phyloP scores from a whole-genome alignment of 495 filamentous ascomycete genomes.

The Aeminium ludgeri region DNA sequence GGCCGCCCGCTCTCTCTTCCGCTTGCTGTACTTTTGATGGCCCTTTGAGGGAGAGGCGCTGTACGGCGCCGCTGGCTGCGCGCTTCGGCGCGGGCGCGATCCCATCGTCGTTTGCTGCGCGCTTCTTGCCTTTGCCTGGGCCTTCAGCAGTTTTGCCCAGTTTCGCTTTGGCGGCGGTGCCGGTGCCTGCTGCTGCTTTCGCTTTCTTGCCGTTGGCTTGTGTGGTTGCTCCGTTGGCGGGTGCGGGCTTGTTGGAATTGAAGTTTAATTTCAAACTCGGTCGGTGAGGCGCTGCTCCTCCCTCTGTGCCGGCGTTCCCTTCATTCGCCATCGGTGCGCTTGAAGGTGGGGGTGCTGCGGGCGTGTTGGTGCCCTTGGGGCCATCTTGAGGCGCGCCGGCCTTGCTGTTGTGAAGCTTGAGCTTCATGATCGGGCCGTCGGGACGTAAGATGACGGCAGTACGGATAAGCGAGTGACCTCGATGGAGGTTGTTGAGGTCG shows the following conservation, averaged over 20 bases:
- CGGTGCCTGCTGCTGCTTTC: neutral
- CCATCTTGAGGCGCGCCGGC: conserved; percentile 14
- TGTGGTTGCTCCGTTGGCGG: conserved; percentile 8
- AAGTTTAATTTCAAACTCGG: conserved; percentile 35
- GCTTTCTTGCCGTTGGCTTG: neutral
- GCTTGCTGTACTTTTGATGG: neutral
- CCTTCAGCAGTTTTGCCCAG: neutral
- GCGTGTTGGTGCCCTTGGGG: no score
- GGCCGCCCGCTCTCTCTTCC: conserved; percentile 1
- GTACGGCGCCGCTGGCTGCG: conserved; percentile 2
- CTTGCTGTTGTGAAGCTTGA: conserved; percentile 20
- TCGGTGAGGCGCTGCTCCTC: neutral
- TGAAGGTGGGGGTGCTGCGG: conserved; percentile 23
- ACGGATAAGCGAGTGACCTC: no score
- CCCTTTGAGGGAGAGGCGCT: conserved; percentile 9
- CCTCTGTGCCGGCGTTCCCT: no score
- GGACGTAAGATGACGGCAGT: no score
- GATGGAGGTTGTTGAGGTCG: no score
- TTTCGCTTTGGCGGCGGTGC: neutral
- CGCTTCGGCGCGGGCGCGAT: conserved; percentile 9
- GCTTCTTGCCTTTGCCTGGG: conserved; percentile 7
- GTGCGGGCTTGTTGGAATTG: conserved; percentile 17
- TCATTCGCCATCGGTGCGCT: conserved; percentile 17
- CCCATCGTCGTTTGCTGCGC: conserved; percentile 8
- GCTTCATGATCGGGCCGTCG: no score